Conservation (phyloP, 306 rosid genomes). For the Glycyrrhiza uralensis region DNA sequence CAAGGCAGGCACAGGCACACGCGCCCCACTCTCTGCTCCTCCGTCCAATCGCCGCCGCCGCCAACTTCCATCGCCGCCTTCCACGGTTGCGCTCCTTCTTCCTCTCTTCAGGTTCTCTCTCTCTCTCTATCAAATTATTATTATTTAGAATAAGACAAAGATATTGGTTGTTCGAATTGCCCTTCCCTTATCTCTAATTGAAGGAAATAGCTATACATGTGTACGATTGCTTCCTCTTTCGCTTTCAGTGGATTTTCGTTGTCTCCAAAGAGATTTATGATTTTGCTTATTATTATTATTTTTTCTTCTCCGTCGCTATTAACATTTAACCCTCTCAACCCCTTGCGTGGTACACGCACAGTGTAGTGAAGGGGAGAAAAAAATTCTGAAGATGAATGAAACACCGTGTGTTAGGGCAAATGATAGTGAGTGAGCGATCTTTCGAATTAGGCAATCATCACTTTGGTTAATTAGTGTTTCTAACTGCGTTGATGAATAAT, state of each 20-base stretch:
- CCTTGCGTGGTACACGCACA: not conserved
- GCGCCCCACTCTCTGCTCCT: conserved; percentile 7
- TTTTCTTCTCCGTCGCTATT: not conserved
- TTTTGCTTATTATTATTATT: conserved; percentile 9
- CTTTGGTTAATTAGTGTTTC: conserved; percentile 15
- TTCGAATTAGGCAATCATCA: not conserved
- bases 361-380: not conserved
- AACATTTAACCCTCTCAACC: not conserved
- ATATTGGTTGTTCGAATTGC: not conserved
- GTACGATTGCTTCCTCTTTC: conserved; percentile 7
- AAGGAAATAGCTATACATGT: not conserved
- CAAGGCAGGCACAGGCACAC: conserved; percentile 5
- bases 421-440: conserved; percentile 20
- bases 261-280: not conserved
- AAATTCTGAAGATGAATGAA: no score
- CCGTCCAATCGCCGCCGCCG: conserved; percentile 28
- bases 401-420: conserved; percentile 17
- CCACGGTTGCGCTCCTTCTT: not conserved
- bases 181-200: not conserved
- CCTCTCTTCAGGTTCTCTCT: conserved; percentile 13
- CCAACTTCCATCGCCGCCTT: not conserved
- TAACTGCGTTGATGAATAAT: not conserved
- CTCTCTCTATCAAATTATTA: not conserved
- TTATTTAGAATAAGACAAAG: not conserved
- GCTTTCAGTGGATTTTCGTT: not conserved